Conservation (phyloP, 495 filamentous ascomycete species). For the Baudoinia panamericana region DNA sequence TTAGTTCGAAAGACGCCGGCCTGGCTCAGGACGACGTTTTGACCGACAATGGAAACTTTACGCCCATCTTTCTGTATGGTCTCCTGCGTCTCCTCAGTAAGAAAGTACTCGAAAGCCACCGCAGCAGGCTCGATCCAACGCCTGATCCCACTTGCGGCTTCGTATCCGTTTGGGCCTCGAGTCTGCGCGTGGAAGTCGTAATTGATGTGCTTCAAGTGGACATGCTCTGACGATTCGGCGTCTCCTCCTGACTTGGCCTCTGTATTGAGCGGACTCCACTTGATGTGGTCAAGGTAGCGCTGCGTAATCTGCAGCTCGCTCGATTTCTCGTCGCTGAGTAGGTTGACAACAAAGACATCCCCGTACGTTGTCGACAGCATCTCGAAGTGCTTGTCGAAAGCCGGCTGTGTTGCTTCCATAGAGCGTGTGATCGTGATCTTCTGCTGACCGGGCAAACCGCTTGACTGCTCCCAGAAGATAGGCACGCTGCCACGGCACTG, state of each 20-base stretch:
- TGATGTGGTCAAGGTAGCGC: constrained; percentile 64
- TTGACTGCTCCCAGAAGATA: constrained; percentile 90
- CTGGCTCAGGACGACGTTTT: constrained; percentile 70
- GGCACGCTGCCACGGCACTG: constrained; percentile 88
- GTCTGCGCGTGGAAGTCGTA: constrained; percentile 89
- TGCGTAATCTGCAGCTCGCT: constrained; percentile 70
- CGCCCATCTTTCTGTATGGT: not conserved
- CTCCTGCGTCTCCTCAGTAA: constrained; percentile 58
- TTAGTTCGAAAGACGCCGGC: constrained; percentile 93
- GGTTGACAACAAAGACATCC: constrained; percentile 77
- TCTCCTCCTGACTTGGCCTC: constrained; percentile 24
- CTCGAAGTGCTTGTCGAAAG: constrained; percentile 90
- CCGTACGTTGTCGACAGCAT: constrained; percentile 72
- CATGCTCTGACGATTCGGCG: constrained; percentile 7
- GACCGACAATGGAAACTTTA: constrained; percentile 16
- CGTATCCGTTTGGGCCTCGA: constrained; percentile 73
- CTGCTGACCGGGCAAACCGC: constrained; percentile 82
- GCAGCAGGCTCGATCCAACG: constrained; percentile 59
- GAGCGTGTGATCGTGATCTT: constrained; percentile 87
- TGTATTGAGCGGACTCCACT: constrained; percentile 50
- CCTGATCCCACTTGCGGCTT: constrained; percentile 67
- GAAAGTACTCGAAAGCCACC: constrained; percentile 77
- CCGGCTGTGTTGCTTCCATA: constrained; percentile 80
- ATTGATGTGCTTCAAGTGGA: constrained; percentile 45
- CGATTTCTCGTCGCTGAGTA: constrained; percentile 74